Base-by-base conservation (phyloP, 1,284 basidiomycete species). In the Apiotrichum veenhuisii region DNA sequence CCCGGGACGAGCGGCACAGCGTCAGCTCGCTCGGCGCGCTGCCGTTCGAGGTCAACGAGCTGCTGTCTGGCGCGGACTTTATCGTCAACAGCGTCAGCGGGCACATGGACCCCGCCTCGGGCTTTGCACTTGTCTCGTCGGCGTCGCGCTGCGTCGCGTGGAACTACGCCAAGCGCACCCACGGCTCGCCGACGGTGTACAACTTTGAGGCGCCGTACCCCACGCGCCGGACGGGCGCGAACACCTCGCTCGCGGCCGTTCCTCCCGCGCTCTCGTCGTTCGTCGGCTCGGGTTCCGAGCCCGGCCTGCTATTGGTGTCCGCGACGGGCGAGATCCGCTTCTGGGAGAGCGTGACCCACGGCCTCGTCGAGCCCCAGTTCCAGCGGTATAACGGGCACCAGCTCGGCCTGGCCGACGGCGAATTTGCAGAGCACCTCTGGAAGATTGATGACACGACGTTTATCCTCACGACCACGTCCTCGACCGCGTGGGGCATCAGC, bases 91-190 rank as follows among this genome's bases (percentile, higher is more conserved):
- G 73, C 0, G 67, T 77, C 20, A 51, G 68, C 18, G 78, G 70
- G 0, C 59, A 70, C 18, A 53, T 79, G 8, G 78, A 79, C 50
- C 53, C 65, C 0, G 44, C 55, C 3, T 69, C 70, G 3, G 79
- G 79, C 1, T 79, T 77, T 47, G 79, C 77, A 0, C 70, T 73
- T 47, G 72, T 79, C 10, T 52, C 74, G 12, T 72, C 67, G 1
- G 63, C 68, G 5, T 60, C 65, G 10, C 45, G 55, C 23, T 75
- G 74, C 52, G 70, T 73, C 41, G 74, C 77, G 2, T 80, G 79
- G 79, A 78, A 79, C 58, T 79, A 76, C 60, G 59, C 69, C 12
- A 77, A 72, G 72, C 71, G 65, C 49, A 73, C 74, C 42, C 70
- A 67, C 61, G 70, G 66, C 22, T 69, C 60, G 14, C 69, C 67